Base-by-base conservation (phyloP, 768 basidiomycete species). In the Psilocybe subaeruginosa region DNA sequence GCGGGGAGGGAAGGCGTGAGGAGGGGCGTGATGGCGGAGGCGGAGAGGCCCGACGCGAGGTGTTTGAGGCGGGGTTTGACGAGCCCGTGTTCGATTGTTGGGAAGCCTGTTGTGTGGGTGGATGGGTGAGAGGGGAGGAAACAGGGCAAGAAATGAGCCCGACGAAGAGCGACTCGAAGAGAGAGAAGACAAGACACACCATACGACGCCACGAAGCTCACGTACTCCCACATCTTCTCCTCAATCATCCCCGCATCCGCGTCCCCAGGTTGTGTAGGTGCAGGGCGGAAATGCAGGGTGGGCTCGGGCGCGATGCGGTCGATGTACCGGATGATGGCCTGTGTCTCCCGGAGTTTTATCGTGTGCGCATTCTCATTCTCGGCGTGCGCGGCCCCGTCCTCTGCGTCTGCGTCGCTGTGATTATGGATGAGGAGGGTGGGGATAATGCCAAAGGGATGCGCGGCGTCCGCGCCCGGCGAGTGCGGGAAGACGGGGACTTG, bases 201-300 rank as follows among this genome's bases (percentile, higher is more conserved):
- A 19, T 70, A 71, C n/a, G 67, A 73, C 16, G 72, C 69, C 3
- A 67, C 60, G 5, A 76, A 60, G 58, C 73, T 74, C 17, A 73
- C 73, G 35, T 73, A 64, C 54, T 76, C 75, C 73, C 73, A 76
- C 69, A 76, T 72, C 55, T 72, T 73, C 60, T 76, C 75, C 48
- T 69, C 69, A 8, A 74, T 51, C 2, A 62, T 46, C 6, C 62
- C 65, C 1, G 50, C 41, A n/a, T 35, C 41, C 66, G 66, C 14
- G 70, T 35, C 33, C 11, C 0, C 23, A 23, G 23, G 23, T 23
- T 23, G 23, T 23, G 23, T 1, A 2, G 23, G 23, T 23, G 23
- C 2, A 3, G 41, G 14, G 41, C 1, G 41, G n/a, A 43, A 54
- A 30, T 72, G 69, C 23, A 76, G 62, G 2, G 69, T 69, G 0